phyloP scores from a whole-genome alignment of 805 yeast genomes.

The Candida xyloterini region DNA sequence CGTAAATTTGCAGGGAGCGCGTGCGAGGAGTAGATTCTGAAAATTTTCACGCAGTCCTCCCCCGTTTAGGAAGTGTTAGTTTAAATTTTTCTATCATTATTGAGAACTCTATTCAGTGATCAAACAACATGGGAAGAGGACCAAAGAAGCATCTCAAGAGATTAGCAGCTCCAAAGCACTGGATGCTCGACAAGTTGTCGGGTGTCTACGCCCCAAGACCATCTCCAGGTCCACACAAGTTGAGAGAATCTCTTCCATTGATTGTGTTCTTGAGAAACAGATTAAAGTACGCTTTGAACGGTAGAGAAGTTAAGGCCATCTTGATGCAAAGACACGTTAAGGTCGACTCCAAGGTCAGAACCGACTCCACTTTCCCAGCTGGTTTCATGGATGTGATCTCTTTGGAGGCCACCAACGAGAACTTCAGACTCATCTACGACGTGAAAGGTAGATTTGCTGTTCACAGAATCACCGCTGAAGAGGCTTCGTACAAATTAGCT shows the following conservation, averaged over 20 bases:
- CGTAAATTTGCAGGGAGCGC: not conserved
- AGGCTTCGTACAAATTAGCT: slow-evolving; percentile 96
- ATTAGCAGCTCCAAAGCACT: slow-evolving; percentile 99
- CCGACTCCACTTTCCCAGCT: slow-evolving; percentile 98
- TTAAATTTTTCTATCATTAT: slow-evolving; percentile 12
- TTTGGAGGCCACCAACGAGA: slow-evolving; percentile 97
- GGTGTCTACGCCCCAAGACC: slow-evolving; percentile 99
- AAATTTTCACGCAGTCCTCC: slow-evolving; percentile 13
- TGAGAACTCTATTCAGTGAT: slow-evolving; percentile 15
- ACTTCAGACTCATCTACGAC: slow-evolving; percentile 98
- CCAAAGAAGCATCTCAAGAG: slow-evolving; percentile 99
- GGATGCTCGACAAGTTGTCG: slow-evolving; percentile 99
- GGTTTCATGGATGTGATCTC: slow-evolving; percentile 99
- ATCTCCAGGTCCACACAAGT: slow-evolving; percentile 99
- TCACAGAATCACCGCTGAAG: slow-evolving; percentile 99
- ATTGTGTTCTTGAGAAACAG: slow-evolving; percentile 97
- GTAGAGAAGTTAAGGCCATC: slow-evolving; percentile 98
- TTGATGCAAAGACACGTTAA: slow-evolving; percentile 97
- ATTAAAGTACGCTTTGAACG: slow-evolving; percentile 97
- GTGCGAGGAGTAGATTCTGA: slow-evolving; percentile 12
- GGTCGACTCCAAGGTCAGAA: slow-evolving; percentile 99
- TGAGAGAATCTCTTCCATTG: slow-evolving; percentile 97
- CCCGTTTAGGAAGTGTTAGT: slow-evolving; percentile 9
- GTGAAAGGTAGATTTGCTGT: slow-evolving; percentile 99
- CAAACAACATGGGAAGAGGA: slow-evolving; percentile 69